Evolutionary conservation across 345 rosid genomes (phyloP).

Genomic region (Gossypium sturtianum): DNA sequence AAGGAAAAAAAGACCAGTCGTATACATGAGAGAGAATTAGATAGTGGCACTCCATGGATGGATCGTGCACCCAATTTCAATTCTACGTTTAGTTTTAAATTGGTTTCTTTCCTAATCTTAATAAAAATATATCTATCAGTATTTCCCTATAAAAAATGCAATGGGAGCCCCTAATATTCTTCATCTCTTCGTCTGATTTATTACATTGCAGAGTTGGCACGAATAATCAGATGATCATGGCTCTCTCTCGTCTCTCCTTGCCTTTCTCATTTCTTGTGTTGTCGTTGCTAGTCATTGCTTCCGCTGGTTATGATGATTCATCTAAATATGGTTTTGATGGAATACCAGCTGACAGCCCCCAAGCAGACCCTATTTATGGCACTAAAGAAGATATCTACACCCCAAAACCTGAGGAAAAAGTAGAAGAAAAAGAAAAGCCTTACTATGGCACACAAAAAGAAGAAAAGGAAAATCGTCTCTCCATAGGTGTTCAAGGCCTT

Average conservation of each 20-base stretch:
- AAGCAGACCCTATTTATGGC: background rate
- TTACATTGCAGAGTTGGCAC: background rate
- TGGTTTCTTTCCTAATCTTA: background rate
- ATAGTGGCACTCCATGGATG: background rate
- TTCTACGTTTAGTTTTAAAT: background rate
- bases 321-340: conserved; percentile 6
- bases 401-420: background rate
- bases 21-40: background rate
- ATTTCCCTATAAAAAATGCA: conserved; percentile 2
- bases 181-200: background rate
- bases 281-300: background rate
- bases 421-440: background rate
- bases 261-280: background rate
- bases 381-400: background rate
- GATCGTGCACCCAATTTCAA: background rate
- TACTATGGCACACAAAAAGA: background rate
- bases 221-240: background rate
- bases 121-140: background rate
- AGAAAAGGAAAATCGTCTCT: background rate
- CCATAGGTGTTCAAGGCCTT: conserved; percentile 3
- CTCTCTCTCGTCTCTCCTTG: conserved; percentile 9
- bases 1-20: background rate
- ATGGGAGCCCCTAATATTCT: background rate
- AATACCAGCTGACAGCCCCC: background rate
- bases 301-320: background rate